Evolutionary conservation across 306 rosid species (phyloP), one percentile per base, ranked within the genome.

Genomic region (Corylus avellana): DNA sequence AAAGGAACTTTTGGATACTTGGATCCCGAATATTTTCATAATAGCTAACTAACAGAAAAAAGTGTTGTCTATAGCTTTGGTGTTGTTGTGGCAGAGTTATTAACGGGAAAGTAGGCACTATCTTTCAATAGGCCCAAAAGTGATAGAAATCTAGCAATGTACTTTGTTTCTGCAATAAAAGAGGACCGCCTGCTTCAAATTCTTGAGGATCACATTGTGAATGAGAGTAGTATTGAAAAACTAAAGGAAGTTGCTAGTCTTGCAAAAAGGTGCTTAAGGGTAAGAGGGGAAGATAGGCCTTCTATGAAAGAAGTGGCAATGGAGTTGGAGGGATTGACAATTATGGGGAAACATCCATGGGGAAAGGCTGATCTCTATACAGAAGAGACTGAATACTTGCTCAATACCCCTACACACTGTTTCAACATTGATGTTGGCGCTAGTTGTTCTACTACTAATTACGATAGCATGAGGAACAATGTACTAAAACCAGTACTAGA

Each of bases 41-140:
- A 84, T 32, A 70, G 78, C 32, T 81, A 84, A n/a, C 12, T 89
- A 8, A 86, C 82, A 0, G 85, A 80, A 17, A 84, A 86, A 13
- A 89, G 90, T 20, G 90, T 86, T 54, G 92, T 89, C 0, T 89
- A 89, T 18, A 89, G 89, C 44, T 89, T 89, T n/a, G 87, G 90
- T 0, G 80, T 89, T 4, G 90, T 89, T 2, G 77, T 89, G 1
- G 76, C 71, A 0, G 90, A 86, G 78, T 47, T 89, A 1, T 47
- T 86, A 1, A 84, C 89, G 0, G 83, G 87, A 49, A 53, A 79
- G 57, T 82, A 83, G 69, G 85, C 83, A 0, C 12, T 78, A 54
- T 42, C 72, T 7, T 86, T 78, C 7, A 75, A 64, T 5, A 70
- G 22, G 59, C 63, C 47, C 0, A 87, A 83, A 73, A 73, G 44